Conservation (phyloP, 345 rosid genomes). For the Arabidopsis arenosa region DNA sequence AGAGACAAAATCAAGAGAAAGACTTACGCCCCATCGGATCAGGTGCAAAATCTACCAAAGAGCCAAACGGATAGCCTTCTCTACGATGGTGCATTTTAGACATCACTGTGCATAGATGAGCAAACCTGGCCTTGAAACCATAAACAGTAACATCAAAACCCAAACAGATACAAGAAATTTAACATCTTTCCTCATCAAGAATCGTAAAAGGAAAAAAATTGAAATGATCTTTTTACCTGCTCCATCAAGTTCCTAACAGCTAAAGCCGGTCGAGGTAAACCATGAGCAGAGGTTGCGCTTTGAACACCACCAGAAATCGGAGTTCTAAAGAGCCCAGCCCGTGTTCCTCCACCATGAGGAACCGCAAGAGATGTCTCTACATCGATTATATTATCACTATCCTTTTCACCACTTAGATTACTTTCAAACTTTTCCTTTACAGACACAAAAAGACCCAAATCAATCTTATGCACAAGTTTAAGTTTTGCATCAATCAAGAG, state of each 20-base stretch:
- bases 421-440: constrained; percentile 60
- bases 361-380: constrained; percentile 53
- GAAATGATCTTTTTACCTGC: constrained; percentile 57
- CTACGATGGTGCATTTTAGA: constrained; percentile 97
- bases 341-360: constrained; percentile 71
- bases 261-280: constrained; percentile 88
- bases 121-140: constrained; percentile 82
- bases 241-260: constrained; percentile 98
- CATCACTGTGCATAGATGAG: constrained; percentile 96
- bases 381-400: constrained; percentile 47
- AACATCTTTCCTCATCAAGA: background rate
- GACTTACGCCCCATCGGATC: constrained; percentile 91
- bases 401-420: constrained; percentile 44
- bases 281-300: constrained; percentile 96
- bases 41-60: constrained; percentile 93
- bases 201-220: background rate
- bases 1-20: background rate
- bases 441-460: constrained; percentile 50
- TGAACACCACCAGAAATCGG: constrained; percentile 99
- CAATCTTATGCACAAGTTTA: constrained; percentile 39
- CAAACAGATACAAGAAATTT: constrained; percentile 3
- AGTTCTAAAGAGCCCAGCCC: constrained; percentile 94
- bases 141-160: constrained; percentile 30
- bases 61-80: constrained; percentile 97
- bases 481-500: background rate